Evolutionary conservation across 2,329 filamentous ascomycete species (phyloP).

Genomic region (Cordyceps cateniannulata): DNA sequence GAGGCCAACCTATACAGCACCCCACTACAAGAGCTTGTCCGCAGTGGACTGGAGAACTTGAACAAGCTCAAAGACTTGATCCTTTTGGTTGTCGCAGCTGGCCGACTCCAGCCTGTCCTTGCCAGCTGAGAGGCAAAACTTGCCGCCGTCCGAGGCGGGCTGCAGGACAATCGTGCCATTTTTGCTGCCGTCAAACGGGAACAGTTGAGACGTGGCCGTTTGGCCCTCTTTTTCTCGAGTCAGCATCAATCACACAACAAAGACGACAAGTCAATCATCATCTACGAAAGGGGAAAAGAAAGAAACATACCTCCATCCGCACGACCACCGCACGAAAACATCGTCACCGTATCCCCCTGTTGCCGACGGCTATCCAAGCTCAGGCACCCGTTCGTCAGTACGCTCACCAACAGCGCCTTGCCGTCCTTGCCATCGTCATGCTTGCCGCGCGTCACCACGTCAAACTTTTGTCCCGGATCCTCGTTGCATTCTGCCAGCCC

Average conservation of each 20-base stretch:
- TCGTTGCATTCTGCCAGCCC: constrained; percentile 38
- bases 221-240: constrained; percentile 31
- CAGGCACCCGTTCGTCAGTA: constrained; percentile 44
- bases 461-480: constrained; percentile 41
- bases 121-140: constrained; percentile 36
- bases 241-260: background rate
- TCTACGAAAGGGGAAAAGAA: background rate
- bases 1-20: background rate
- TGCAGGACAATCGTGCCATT: constrained; percentile 33
- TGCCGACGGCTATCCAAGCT: constrained; percentile 40
- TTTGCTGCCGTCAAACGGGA: constrained; percentile 37
- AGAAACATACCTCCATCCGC: constrained; percentile 37
- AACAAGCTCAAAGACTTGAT: constrained; percentile 8
- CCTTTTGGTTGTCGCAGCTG: constrained; percentile 3
- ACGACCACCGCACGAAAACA: constrained; percentile 48
- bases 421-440: constrained; percentile 39
- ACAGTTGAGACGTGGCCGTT: constrained; percentile 42
- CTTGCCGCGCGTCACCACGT: constrained; percentile 42
- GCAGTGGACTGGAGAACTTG: constrained; percentile 4
- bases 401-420: constrained; percentile 41
- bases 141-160: constrained; percentile 36
- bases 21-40: background rate
- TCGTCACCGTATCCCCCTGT: constrained; percentile 38
- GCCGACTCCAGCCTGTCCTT: constrained; percentile 23
- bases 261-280: background rate